Percentiles rank a stretch among this genome's conserved stretches.
Evolutionary conservation across 257 asterid genomes (phyloP).

Genomic region (Nicotiana tomentosiformis): DNA sequence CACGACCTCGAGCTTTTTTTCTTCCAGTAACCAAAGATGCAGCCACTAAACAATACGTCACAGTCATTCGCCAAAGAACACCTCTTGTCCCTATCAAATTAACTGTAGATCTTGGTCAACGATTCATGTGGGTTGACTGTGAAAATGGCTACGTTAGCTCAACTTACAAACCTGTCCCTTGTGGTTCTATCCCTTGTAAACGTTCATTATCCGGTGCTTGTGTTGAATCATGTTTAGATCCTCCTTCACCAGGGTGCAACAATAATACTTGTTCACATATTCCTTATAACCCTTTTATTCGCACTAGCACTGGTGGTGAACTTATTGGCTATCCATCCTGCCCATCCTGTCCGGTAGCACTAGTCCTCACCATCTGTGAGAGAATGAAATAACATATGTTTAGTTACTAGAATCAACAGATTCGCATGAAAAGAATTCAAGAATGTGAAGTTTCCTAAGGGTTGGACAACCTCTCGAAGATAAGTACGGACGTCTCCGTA

Average conservation of each 20-base stretch:
- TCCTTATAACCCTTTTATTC: not conserved
- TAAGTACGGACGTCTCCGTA: too few species aligned
- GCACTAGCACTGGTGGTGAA: not conserved
- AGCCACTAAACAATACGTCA: constrained; percentile 14
- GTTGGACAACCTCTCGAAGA: too few species aligned
- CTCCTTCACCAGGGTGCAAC: not conserved
- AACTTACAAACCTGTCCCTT: constrained; percentile 15
- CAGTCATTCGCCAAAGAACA: constrained; percentile 23
- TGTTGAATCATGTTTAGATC: not conserved
- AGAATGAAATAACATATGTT: too few species aligned
- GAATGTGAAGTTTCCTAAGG: too few species aligned
- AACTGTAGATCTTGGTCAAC: constrained; percentile 32
- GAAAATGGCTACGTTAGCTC: constrained; percentile 21
- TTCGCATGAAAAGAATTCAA: too few species aligned
- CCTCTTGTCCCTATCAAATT: constrained; percentile 23
- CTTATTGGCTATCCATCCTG: too few species aligned
- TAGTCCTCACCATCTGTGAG: too few species aligned
- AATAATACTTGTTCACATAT: not conserved
- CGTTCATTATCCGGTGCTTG: not conserved
- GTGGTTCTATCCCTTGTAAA: constrained; percentile 17
- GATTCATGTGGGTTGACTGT: constrained; percentile 29
- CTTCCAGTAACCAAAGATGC: constrained; percentile 25
- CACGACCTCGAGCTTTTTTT: constrained; percentile 13
- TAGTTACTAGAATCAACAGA: too few species aligned
- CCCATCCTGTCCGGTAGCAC: too few species aligned